These are phyloP conservation scores for Xylaria sp. DNA, from an alignment of 2,329 filamentous ascomycete species.

Conservation along the genomic window DNA sequence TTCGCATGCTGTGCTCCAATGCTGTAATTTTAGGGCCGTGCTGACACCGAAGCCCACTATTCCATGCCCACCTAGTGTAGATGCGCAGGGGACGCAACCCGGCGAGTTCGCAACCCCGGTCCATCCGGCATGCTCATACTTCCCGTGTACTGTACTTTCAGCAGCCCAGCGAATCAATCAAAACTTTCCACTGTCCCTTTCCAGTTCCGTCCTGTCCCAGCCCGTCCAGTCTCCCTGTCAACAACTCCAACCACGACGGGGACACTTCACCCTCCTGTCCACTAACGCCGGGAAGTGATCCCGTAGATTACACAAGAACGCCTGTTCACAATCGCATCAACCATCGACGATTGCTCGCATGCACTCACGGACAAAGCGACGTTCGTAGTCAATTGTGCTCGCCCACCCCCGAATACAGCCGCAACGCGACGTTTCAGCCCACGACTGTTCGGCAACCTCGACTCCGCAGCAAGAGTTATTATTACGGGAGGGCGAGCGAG, in stretches of 20 bases:
- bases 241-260: constrained; percentile 21
- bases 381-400: constrained; percentile 20
- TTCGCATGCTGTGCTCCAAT: constrained; percentile 1
- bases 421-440: constrained; percentile 16
- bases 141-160: constrained; percentile 24
- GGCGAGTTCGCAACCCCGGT: constrained; percentile 38
- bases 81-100: constrained; percentile 18
- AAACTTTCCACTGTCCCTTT: constrained; percentile 41
- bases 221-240: constrained; percentile 37
- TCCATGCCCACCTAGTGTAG: constrained; percentile 29
- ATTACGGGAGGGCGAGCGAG: constrained; percentile 51
- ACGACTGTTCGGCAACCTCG: constrained; percentile 4
- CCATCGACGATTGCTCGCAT: constrained; percentile 21
- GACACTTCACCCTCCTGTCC: constrained; percentile 24
- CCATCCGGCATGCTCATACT: constrained; percentile 35
- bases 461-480: constrained; percentile 31
- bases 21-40: constrained; percentile 33
- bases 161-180: constrained; percentile 34
- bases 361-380: constrained; percentile 10
- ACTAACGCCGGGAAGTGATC: constrained; percentile 17
- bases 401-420: constrained; percentile 8
- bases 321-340: constrained; percentile 17
- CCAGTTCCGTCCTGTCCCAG: constrained; percentile 2
- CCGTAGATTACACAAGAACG: constrained; percentile 13
- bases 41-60: constrained; percentile 34